Percentiles rank a stretch among this genome's conserved stretches.
Conservation (phyloP, 306 rosid genomes). For the Ammopiptanthus mongolicus region DNA sequence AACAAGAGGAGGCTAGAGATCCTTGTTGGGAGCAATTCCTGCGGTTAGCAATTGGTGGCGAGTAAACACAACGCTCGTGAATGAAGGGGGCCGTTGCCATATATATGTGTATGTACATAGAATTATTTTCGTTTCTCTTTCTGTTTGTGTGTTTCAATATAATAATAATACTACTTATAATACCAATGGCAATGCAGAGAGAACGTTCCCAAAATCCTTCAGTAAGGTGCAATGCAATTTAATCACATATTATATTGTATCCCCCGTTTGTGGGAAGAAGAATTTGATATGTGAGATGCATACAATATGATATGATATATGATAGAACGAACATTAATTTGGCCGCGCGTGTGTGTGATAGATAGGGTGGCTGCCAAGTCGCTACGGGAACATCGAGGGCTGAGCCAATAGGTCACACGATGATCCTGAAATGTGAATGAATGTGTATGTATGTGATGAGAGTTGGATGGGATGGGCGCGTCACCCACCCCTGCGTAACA, state of each 20-base stretch:
- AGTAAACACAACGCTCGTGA: conserved; percentile 7
- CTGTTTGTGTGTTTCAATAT: background rate
- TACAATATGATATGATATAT: background rate
- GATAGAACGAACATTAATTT: too few relatives aligned
- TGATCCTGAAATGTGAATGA: background rate
- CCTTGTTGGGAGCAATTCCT: conserved; percentile 3
- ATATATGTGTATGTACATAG: background rate
- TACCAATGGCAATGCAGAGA: background rate
- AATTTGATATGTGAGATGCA: background rate
- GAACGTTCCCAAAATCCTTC: background rate
- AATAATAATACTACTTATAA: background rate
- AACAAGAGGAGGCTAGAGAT: conserved; percentile 15
- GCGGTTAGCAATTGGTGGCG: background rate
- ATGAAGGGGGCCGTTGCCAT: conserved; percentile 16
- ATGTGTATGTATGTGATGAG: background rate
- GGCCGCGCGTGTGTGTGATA: too few relatives aligned
- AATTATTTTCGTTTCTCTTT: background rate
- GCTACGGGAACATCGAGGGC: background rate
- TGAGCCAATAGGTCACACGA: background rate
- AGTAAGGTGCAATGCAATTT: background rate
- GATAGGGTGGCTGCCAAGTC: background rate
- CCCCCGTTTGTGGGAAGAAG: background rate
- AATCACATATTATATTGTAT: background rate
- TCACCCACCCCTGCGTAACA: background rate
- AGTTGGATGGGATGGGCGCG: background rate